Conservation (phyloP, 345 rosid genomes). For the Gossypium bickii region DNA sequence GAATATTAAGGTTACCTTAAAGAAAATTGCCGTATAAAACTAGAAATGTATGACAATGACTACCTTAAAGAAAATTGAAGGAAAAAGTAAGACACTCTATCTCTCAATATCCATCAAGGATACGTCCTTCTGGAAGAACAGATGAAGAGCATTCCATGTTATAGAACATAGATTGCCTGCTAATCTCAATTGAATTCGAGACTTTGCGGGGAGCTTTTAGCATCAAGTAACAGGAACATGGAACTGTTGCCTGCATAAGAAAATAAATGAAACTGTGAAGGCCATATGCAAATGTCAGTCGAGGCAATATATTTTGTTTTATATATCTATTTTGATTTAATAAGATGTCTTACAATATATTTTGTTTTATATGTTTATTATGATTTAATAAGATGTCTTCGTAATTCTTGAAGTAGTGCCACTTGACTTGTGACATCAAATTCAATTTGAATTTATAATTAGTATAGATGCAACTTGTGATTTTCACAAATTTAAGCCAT, state of each 20-base stretch:
- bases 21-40: background rate
- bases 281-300: conserved; percentile 4
- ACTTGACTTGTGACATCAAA: background rate
- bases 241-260: conserved; percentile 34
- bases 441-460: background rate
- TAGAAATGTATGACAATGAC: background rate
- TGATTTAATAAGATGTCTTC: background rate
- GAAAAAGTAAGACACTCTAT: background rate
- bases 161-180: conserved; percentile 41
- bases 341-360: background rate
- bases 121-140: conserved; percentile 61
- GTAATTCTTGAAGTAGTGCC: background rate
- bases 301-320: background rate
- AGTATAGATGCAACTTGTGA: background rate
- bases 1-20: conserved; percentile 39
- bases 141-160: conserved; percentile 32
- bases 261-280: conserved; percentile 10
- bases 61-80: background rate
- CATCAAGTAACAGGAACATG: conserved; percentile 37
- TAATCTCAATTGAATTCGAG: conserved; percentile 28
- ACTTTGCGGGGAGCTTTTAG: conserved; percentile 32
- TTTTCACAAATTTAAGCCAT: background rate
- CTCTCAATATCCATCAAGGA: conserved; percentile 34
- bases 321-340: background rate
- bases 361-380: background rate